Evolutionary conservation across 139 green algal genomes (phyloP).

Genomic region (Cymbomonas tetramitiformis): DNA sequence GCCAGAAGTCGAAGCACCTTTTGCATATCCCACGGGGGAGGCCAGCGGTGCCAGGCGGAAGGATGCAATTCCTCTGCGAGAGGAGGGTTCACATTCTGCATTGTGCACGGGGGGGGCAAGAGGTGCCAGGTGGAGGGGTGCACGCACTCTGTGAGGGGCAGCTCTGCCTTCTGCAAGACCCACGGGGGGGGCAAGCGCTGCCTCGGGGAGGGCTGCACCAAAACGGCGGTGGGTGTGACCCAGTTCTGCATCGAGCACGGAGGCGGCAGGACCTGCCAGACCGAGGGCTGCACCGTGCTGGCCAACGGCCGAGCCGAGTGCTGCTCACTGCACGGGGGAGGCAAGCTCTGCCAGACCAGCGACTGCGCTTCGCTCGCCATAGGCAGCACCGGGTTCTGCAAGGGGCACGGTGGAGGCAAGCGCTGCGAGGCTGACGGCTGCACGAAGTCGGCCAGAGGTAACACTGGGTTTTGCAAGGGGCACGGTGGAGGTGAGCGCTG

Average conservation of each 20-base stretch:
- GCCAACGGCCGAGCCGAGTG: too few relatives aligned
- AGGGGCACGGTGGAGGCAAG: neutral
- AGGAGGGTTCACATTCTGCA: neutral
- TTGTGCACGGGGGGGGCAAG: neutral
- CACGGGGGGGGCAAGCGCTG: neutral
- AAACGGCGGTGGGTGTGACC: neutral
- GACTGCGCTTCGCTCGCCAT: neutral
- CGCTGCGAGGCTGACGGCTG: neutral
- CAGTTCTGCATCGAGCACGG: neutral
- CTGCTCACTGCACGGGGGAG: neutral
- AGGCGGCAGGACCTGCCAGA: neutral
- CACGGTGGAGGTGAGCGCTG: neutral
- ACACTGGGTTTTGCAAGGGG: neutral
- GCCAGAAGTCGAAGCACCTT: neutral
- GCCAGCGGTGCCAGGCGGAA: neutral
- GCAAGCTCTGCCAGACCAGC: neutral
- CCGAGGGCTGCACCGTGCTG: neutral
- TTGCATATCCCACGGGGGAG: neutral
- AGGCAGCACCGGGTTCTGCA: neutral
- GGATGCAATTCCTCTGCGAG: neutral
- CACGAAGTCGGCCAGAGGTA: too few relatives aligned
- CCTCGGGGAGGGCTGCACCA: neutral
- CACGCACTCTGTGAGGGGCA: neutral
- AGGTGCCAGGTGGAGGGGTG: neutral
- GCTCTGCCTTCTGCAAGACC: neutral